A percentile compares a stretch with the other conserved stretches of the same genome.
phyloP scores from a whole-genome alignment of 768 basidiomycete species.

The Pulveroboletus sp. region DNA sequence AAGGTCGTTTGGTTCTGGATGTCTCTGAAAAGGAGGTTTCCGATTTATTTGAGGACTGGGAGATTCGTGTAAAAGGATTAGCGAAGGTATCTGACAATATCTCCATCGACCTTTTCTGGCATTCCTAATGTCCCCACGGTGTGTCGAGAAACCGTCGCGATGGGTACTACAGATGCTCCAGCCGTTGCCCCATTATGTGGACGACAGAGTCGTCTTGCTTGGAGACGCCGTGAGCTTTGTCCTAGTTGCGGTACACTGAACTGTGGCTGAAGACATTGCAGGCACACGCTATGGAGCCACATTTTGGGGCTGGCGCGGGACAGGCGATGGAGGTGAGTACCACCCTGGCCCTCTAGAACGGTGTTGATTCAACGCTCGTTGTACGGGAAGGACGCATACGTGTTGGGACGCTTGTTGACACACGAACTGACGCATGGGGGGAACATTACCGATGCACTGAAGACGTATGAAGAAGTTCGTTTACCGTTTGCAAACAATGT shows the following conservation, averaged over 20 bases:
- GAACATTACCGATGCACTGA: conserved; percentile 27
- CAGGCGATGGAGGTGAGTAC: conserved; percentile 45
- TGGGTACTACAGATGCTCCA: conserved; percentile 44
- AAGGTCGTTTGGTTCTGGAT: conserved; percentile 28
- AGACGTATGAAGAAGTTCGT: conserved; percentile 30
- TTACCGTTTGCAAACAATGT: conserved; percentile 28
- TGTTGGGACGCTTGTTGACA: conserved; percentile 28
- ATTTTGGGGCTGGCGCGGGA: conserved; percentile 46
- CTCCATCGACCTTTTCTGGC: no score
- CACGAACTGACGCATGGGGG: conserved; percentile 17
- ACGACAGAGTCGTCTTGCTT: conserved; percentile 38
- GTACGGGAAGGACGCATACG: conserved; percentile 24
- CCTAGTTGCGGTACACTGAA: background rate
- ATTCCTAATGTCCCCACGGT: conserved; percentile 21
- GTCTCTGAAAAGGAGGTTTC: conserved; percentile 31
- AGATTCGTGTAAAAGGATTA: conserved; percentile 6
- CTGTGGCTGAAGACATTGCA: conserved; percentile 5
- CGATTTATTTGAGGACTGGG: conserved; percentile 27
- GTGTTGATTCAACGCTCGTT: background rate
- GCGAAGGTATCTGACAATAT: conserved; percentile 5
- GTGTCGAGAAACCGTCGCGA: conserved; percentile 32
- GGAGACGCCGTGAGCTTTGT: conserved; percentile 43
- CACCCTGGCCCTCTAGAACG: no score
- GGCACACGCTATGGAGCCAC: conserved; percentile 47
- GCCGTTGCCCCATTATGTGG: conserved; percentile 36